Conservation (phyloP, 495 filamentous ascomycete genomes). For the Penicillium desertorum region DNA sequence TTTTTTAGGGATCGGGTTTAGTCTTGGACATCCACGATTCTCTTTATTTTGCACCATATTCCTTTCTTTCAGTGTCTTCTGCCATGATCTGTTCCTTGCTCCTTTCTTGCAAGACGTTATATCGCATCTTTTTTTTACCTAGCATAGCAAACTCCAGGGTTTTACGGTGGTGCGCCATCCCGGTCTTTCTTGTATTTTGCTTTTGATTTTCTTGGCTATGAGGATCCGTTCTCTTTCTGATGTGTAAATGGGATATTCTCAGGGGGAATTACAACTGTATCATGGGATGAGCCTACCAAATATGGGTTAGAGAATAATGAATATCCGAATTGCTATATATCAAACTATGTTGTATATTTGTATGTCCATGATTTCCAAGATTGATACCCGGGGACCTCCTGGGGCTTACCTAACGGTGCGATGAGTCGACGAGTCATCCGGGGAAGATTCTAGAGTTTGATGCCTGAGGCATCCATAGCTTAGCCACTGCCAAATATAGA, state of each 20-base stretch:
- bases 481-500: background rate
- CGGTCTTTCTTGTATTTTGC: conserved; percentile 16
- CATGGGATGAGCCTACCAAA: conserved; percentile 1
- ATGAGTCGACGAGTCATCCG: background rate
- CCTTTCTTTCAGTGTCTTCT: conserved; percentile 9
- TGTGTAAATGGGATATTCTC: conserved; percentile 6
- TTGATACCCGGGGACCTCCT: background rate
- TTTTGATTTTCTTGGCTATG: conserved; percentile 10
- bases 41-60: conserved; percentile 20
- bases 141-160: conserved; percentile 34
- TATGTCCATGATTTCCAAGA: background rate
- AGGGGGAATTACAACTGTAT: background rate
- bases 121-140: conserved; percentile 23
- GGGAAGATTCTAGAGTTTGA: background rate
- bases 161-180: conserved; percentile 24
- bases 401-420: background rate
- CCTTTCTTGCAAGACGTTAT: conserved; percentile 15
- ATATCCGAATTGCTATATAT: background rate
- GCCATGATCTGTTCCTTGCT: conserved; percentile 11
- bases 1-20: conserved; percentile 11
- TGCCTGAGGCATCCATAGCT: background rate
- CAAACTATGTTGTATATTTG: no score
- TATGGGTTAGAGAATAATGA: background rate
- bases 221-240: background rate
- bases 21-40: conserved; percentile 14